Conservation (phyloP, 73 alveolate genomes). For the Tetrahymena elliotti region DNA sequence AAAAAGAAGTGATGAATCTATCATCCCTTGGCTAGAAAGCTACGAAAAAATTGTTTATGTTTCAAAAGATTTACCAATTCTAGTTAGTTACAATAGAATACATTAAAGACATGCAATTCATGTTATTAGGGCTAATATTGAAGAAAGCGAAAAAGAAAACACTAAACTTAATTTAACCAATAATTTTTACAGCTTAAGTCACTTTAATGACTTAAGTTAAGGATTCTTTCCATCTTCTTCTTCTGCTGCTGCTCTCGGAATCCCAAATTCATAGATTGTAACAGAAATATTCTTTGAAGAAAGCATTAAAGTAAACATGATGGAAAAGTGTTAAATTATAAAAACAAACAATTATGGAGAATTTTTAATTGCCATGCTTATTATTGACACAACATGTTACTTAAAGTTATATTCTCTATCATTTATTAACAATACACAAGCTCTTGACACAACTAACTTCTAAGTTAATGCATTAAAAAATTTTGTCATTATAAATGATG, state of each 20-base stretch:
- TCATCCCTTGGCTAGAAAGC: neutral
- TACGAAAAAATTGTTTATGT: neutral
- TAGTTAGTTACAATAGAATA: neutral
- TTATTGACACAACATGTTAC: conserved; percentile 3
- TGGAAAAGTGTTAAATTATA: conserved; percentile 7
- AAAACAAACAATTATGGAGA: conserved; percentile 28
- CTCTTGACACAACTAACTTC: neutral
- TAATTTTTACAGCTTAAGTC: neutral
- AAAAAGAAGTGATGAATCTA: neutral
- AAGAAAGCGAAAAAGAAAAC: neutral
- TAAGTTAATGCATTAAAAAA: conserved; percentile 18
- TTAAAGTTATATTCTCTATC: conserved; percentile 16
- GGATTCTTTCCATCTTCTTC: neutral
- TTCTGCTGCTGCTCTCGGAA: neutral
- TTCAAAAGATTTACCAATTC: neutral
- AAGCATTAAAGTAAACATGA: conserved; percentile 24
- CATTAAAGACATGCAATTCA: neutral
- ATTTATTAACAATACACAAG: neutral
- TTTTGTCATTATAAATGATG: conserved; percentile 15
- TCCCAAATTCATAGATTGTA: neutral
- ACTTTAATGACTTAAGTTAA: neutral
- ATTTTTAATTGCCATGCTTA: conserved; percentile 9
- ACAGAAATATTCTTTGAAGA: conserved; percentile 35
- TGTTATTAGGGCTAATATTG: neutral
- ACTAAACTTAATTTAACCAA: neutral